phyloP scores from a whole-genome alignment of 768 basidiomycete genomes.

The Tulasnella sp. region DNA sequence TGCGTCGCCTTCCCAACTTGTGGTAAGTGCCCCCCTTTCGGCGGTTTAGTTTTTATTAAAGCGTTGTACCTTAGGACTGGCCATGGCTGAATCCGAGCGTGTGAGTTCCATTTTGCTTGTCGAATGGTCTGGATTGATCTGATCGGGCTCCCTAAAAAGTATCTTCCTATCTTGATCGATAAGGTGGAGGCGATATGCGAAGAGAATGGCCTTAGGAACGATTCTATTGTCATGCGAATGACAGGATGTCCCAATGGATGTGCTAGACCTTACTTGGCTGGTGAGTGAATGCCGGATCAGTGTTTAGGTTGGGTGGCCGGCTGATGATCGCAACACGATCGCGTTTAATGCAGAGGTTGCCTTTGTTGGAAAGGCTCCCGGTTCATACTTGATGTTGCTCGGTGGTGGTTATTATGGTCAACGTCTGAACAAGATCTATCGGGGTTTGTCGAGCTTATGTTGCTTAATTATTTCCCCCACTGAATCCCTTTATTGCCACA shows the following conservation, averaged over 20 bases:
- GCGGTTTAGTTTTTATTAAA: background rate
- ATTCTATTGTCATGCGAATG: constrained; percentile 97
- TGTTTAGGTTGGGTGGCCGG: no score
- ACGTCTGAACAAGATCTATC: constrained; percentile 90
- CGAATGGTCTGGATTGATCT: background rate
- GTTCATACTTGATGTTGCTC: constrained; percentile 84
- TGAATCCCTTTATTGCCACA: background rate
- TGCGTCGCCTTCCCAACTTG: constrained; percentile 98
- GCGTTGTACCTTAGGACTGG: constrained; percentile 37
- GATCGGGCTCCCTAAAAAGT: constrained; percentile 33
- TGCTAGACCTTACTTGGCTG: constrained; percentile 84
- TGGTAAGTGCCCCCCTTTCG: constrained; percentile 30
- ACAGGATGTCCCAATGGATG: constrained; percentile 94
- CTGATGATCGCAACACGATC: no score
- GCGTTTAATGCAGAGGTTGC: constrained; percentile 74
- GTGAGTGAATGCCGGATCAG: no score
- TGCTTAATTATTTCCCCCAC: background rate
- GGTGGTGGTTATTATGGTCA: constrained; percentile 94
- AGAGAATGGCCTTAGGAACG: constrained; percentile 82
- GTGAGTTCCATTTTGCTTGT: constrained; percentile 28
- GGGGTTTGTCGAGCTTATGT: constrained; percentile 34
- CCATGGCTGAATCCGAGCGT: constrained; percentile 68
- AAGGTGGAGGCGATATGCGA: constrained; percentile 94
- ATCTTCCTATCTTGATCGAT: constrained; percentile 80
- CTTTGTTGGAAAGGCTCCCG: constrained; percentile 92